Conservation (phyloP, 1,284 basidiomycete species). For the Cryptococcus jaspeensis region DNA sequence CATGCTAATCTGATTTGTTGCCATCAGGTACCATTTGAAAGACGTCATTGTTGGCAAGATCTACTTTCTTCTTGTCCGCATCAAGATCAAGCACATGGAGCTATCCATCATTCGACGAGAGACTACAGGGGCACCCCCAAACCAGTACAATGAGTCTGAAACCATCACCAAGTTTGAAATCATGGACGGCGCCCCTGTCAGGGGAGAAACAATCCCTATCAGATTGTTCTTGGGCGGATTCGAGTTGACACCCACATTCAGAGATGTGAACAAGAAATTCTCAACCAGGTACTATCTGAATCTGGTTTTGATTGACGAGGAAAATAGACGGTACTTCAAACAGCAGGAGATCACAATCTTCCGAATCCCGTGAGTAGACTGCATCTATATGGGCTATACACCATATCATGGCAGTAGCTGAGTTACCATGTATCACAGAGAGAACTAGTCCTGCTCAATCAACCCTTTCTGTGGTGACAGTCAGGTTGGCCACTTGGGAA, state of each 20-base stretch:
- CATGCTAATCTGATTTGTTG: neutral
- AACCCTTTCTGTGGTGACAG: too few relatives aligned
- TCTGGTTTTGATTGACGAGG: constrained; percentile 94
- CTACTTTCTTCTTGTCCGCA: constrained; percentile 95
- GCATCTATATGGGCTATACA: too few relatives aligned
- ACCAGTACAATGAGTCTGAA: constrained; percentile 98
- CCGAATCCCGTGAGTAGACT: constrained; percentile 38
- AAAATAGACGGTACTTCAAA: constrained; percentile 63
- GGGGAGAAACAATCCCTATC: constrained; percentile 97
- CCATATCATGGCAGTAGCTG: too few relatives aligned
- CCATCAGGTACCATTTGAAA: constrained; percentile 88
- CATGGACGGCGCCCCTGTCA: constrained; percentile 94
- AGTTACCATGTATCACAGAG: too few relatives aligned
- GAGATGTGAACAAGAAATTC: constrained; percentile 99
- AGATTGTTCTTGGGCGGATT: constrained; percentile 97
- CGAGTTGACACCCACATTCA: constrained; percentile 96
- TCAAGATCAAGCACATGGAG: constrained; percentile 99
- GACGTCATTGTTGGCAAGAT: constrained; percentile 99
- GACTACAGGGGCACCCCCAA: constrained; percentile 92
- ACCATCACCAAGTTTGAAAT: constrained; percentile 99
- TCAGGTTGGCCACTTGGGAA: too few relatives aligned
- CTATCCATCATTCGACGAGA: constrained; percentile 95
- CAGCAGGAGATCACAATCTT: constrained; percentile 51
- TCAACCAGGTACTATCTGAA: constrained; percentile 95
- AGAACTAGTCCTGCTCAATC: too few relatives aligned